These are phyloP conservation scores for Rhizopus microsporus DNA, from an alignment of 371 early-diverging fungal genomes.

Conservation along the genomic window DNA sequence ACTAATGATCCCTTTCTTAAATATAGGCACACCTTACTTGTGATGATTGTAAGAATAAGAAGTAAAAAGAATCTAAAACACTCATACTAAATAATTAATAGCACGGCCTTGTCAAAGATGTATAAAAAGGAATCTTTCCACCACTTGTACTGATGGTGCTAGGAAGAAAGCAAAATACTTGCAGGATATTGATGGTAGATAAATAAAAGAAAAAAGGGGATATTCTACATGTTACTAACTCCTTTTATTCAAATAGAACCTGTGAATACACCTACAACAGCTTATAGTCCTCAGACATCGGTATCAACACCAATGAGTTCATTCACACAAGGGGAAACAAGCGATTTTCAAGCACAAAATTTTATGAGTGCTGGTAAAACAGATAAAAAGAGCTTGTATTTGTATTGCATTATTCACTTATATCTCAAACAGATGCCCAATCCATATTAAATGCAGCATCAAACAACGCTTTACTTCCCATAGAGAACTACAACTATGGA, in stretches of 20 bases:
- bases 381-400: not conserved
- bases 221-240: not conserved
- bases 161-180: constrained; percentile 88
- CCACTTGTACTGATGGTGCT: constrained; percentile 74
- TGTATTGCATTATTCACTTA: not conserved
- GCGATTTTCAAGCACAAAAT: constrained; percentile 14
- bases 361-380: constrained; percentile 20
- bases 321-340: constrained; percentile 9
- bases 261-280: constrained; percentile 8
- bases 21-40: constrained; percentile 61
- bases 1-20: not conserved
- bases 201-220: not conserved
- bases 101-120: constrained; percentile 84
- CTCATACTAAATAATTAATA: constrained; percentile 15
- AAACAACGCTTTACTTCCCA: not conserved
- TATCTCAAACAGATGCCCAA: not conserved
- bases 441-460: not conserved
- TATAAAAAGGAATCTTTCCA: constrained; percentile 71
- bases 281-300: constrained; percentile 23
- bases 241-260: constrained; percentile 3
- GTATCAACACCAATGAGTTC: constrained; percentile 15
- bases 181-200: constrained; percentile 47
- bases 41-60: constrained; percentile 55
- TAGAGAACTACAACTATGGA: constrained; percentile 44
- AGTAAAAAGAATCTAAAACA: not conserved